Base-by-base conservation (phyloP, 176 grass and related monocot genomes). In the Panicum miliaceum region DNA sequence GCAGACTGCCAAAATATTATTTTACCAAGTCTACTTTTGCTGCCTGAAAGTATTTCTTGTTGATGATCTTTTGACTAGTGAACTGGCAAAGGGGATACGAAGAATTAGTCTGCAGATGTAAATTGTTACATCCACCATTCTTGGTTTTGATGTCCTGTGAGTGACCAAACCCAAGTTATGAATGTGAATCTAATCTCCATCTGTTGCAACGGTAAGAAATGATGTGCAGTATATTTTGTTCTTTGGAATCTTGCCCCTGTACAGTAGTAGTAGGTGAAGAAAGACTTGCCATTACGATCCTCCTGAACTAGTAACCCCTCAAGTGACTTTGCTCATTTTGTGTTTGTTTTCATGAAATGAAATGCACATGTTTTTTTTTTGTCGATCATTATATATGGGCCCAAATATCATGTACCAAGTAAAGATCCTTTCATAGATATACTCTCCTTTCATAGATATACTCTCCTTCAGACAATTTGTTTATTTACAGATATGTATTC, bases 161-260 rank as follows among this genome's bases (percentile, higher is more conserved):
- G 29, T 73, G 71, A 34, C 23, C 35, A 25, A 68, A 73, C 79
- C 32, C 48, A 86, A 76, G 29, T 72, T 82, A 53, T 82, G 76
- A 48, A 71, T 20, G 7, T 81, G 53, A 64, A 57, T 58, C 66
- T 40, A 48, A 50, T 37, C 0, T 18, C 64, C 37, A 86, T 35
- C 64, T 72, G 37, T 47, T 57, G 6, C 38, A 65, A 29, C 0
- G 79, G 89, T 90, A 86, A 90, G 89, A 41, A 82, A 73, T 66
- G 54, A 58, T 82, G 26, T 27, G 10, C 46, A 66, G 18, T 85
- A 45, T 65, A 38, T n/a, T 89, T 52, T 79, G n/a, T 66, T 58
- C 22, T 32, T 68, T 76, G 7, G 57, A 66, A 67, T 43, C 38
- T 73, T 78, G 13, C 57, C 19, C 58, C 22, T 52, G 19, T 65